phyloP scores from a whole-genome alignment of 2,329 filamentous ascomycete genomes.

The Cladosporium phlei region DNA sequence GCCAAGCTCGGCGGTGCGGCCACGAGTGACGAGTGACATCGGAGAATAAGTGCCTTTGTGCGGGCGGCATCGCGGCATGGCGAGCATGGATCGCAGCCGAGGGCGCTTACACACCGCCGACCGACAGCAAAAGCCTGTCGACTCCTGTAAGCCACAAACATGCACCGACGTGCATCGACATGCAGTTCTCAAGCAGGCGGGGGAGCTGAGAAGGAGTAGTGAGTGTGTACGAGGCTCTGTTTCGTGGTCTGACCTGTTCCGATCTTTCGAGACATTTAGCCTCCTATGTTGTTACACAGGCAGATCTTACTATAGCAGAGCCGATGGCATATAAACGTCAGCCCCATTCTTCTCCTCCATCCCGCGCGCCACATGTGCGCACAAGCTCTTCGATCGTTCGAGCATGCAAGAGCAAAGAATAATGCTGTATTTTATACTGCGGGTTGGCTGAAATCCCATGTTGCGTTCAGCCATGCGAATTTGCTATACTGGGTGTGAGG shows the following conservation, averaged over 20 bases:
- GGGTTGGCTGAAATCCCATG: too few relatives aligned
- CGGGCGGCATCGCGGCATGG: slow-evolving; percentile 20
- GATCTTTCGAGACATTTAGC: slow-evolving; percentile 6
- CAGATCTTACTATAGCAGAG: too few relatives aligned
- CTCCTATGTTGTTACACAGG: not conserved
- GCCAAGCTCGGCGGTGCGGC: slow-evolving; percentile 2
- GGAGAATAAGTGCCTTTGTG: slow-evolving; percentile 17
- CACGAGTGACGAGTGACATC: slow-evolving; percentile 8
- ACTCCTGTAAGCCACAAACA: too few relatives aligned
- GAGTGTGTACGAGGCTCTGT: too few relatives aligned
- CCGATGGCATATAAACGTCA: slow-evolving; percentile 8
- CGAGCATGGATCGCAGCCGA: slow-evolving; percentile 11
- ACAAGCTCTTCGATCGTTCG: not conserved
- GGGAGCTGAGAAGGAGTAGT: too few relatives aligned
- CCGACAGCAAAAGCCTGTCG: too few relatives aligned
- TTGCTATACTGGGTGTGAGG: too few relatives aligned
- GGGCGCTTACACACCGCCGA: slow-evolving; percentile 7
- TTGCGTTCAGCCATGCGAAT: too few relatives aligned
- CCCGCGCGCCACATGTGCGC: slow-evolving; percentile 1
- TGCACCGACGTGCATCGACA: too few relatives aligned
- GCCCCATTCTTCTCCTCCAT: slow-evolving; percentile 7
- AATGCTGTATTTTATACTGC: not conserved
- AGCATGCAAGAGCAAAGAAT: slow-evolving; percentile 4
- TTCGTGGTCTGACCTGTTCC: too few relatives aligned
- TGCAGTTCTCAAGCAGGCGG: too few relatives aligned